A percentile compares a stretch with the other conserved stretches of the same genome.
These are phyloP conservation scores for Nothophaeocryptopus gaeumannii DNA, from an alignment of 2,329 filamentous ascomycete species.

Conservation along the genomic window DNA sequence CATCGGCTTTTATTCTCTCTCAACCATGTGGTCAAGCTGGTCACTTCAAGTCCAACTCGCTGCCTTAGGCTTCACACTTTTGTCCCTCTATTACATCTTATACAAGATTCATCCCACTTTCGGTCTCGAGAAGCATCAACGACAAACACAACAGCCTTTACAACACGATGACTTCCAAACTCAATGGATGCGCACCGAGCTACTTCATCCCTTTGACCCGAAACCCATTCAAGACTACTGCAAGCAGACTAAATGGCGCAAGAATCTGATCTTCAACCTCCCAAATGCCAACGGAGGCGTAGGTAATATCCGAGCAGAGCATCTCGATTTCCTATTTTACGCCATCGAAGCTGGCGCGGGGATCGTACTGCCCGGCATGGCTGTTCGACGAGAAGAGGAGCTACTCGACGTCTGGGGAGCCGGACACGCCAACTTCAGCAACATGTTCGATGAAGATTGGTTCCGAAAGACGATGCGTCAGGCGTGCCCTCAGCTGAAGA, in stretches of 20 bases:
- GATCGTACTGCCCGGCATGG: constrained; percentile 12
- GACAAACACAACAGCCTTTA: background rate
- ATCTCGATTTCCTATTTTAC: constrained; percentile 46
- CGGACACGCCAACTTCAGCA: constrained; percentile 10
- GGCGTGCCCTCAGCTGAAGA: constrained; percentile 21
- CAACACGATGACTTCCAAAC: constrained; percentile 1
- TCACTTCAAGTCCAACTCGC: too few relatives aligned
- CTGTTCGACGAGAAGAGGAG: constrained; percentile 7
- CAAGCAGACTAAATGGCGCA: constrained; percentile 38
- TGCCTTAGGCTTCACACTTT: constrained; percentile 5
- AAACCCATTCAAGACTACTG: constrained; percentile 28
- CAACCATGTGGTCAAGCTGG: too few relatives aligned
- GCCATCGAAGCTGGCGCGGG: constrained; percentile 48
- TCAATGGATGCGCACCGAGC: constrained; percentile 17
- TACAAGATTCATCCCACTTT: constrained; percentile 18
- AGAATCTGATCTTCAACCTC: constrained; percentile 43
- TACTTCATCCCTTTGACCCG: constrained; percentile 15
- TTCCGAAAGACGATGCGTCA: constrained; percentile 15
- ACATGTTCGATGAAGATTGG: constrained; percentile 23
- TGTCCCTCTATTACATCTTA: constrained; percentile 25
- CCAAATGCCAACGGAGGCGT: constrained; percentile 43
- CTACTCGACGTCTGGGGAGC: constrained; percentile 6
- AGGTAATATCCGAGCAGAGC: constrained; percentile 43
- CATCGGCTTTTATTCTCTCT: too few relatives aligned
- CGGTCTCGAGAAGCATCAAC: constrained; percentile 3